phyloP scores from a whole-genome alignment of 192 early-diverging fungal species.

The Geranomyces variabilis region DNA sequence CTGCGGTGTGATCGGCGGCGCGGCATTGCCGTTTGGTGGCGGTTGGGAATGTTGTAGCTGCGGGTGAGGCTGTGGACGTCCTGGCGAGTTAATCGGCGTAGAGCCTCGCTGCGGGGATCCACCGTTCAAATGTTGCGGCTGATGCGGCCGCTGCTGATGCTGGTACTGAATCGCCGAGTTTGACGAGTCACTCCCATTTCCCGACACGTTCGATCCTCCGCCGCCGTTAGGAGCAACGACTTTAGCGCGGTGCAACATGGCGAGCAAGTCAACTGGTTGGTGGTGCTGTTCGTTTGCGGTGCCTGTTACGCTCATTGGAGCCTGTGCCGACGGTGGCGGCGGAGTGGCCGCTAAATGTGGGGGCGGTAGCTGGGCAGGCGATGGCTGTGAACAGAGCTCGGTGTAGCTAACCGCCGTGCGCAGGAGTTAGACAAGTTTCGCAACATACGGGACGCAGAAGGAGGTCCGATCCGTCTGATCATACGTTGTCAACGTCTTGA shows the following conservation, averaged over 20 bases:
- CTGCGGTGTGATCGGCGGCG: slow-evolving; percentile 22
- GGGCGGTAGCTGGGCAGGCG: no score
- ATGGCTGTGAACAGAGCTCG: not conserved
- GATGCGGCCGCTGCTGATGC: not conserved
- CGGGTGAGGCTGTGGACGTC: not conserved
- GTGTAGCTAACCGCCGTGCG: not conserved
- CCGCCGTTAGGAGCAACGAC: not conserved
- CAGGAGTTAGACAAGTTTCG: no score
- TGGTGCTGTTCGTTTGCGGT: slow-evolving; percentile 13
- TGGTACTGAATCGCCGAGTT: no score
- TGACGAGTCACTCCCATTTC: no score
- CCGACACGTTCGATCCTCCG: no score
- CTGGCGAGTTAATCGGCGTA: not conserved
- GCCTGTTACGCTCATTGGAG: not conserved
- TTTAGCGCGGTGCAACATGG: slow-evolving; percentile 33
- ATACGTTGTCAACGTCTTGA: slow-evolving; percentile 38
- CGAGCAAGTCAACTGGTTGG: slow-evolving; percentile 36
- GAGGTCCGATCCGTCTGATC: no score
- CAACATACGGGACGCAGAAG: no score
- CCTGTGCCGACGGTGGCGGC: not conserved
- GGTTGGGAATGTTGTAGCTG: slow-evolving; percentile 10
- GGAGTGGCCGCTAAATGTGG: slow-evolving; percentile 4
- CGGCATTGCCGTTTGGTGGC: not conserved
- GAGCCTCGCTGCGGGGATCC: not conserved
- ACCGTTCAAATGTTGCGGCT: no score